Evolutionary conservation across 1,284 basidiomycete species (phyloP), one percentile per base, ranked within the genome.

Genomic region (Trametes hirsuta): DNA sequence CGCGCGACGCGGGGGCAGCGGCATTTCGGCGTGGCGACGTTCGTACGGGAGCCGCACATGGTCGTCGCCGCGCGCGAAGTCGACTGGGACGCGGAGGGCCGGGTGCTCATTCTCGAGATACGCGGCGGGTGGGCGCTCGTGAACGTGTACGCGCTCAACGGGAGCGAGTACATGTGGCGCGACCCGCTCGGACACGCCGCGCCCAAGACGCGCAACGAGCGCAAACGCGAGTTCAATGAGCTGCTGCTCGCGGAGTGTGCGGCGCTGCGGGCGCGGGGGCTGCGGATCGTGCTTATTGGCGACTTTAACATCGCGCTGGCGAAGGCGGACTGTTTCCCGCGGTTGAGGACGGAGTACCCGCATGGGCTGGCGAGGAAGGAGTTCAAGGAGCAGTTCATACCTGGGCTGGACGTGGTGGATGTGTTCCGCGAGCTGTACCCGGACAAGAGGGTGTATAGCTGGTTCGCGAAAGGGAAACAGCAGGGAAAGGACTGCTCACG

Each of bases 241-340:
- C 63, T 71, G 30, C 63, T 71, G 24, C 55, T 68, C 55, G 46
- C 65, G 47, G 68, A 71, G 56, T 69, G 67, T 47, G 58, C 47
- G 30, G 59, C 48, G 41, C 63, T 71, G 59, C 70, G 66, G 52
- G 55, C 34, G 35, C 64, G 68, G 18, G 69, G 68, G 24, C 61
- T 70, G 14, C 62, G 62, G 14, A 48, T 71, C 50, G 69, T 71
- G 24, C 64, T 72, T 42, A 60, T 69, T 39, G 69, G 69, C 10
- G 69, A 72, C 63, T 72, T 71, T 63, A 71, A 72, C 57, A 68
- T 71, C 45, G 66, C 69, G 35, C 61, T 70, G 37, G 58, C 61
- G 22, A 53, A 61, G 55, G 45, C 39, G 18, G 71, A 71, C 60
- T 69, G 69, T 49, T 58, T 63, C 41, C 69, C 71, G 6, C 63